Evolutionary conservation across 345 rosid species (phyloP).

Genomic region (Orychophragmus violaceus): DNA sequence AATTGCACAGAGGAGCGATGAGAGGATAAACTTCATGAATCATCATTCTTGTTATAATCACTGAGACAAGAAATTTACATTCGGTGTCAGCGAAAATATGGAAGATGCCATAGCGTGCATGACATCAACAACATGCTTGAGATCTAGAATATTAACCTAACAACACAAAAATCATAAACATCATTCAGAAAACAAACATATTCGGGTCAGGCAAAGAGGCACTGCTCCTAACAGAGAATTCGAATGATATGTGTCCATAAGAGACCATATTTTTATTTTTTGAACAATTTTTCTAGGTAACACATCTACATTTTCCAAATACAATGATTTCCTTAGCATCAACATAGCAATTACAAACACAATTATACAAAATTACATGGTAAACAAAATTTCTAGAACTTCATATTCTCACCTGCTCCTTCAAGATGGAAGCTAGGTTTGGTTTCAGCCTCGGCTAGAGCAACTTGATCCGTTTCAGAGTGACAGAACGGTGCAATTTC

Average conservation of each 20-base stretch:
- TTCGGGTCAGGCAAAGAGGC: not conserved
- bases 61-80: conserved; percentile 40
- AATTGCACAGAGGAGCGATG: not conserved
- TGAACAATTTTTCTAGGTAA: conserved; percentile 59
- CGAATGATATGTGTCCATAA: conserved; percentile 61
- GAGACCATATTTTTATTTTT: no score
- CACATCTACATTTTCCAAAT: conserved; percentile 42
- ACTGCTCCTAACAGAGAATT: conserved; percentile 69
- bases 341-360: not conserved
- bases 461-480: conserved; percentile 69
- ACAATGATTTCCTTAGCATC: not conserved
- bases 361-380: not conserved
- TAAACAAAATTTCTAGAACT: not conserved
- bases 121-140: conserved; percentile 77
- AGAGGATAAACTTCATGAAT: conserved; percentile 3
- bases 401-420: conserved; percentile 65
- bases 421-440: conserved; percentile 77
- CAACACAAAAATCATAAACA: not conserved
- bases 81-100: conserved; percentile 46
- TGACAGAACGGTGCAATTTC: conserved; percentile 70
- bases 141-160: conserved; percentile 71
- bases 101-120: conserved; percentile 88
- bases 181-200: not conserved
- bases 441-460: conserved; percentile 64
- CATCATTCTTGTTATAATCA: not conserved